Evolutionary conservation across 768 basidiomycete species (phyloP), one percentile per base, ranked within the genome.

Genomic region (Agrocybe chaxingu): DNA sequence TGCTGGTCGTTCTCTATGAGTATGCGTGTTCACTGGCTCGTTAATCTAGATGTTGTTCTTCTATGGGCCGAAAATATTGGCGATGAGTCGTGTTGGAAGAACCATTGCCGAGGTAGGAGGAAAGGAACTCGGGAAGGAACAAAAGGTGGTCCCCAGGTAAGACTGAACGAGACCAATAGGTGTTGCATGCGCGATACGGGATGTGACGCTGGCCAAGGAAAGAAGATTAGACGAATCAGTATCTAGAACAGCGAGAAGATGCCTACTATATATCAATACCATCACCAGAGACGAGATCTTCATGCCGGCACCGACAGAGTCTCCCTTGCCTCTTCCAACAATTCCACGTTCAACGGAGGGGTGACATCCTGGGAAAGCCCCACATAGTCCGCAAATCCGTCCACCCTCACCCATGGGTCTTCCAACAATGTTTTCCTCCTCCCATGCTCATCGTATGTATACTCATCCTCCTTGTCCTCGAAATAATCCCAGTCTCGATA

Each of bases 11-110:
- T 36, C 7, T 24, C 30, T 24, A 19, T 12, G 33, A 31, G 31
- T 30, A 16, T 24, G 12, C 18, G 5, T 52, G 1, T 3, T 38
- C 41, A 6, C 35, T 45, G 33, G 34, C 34, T 2, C 9, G 8
- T 32, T 31, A 42, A n/a, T 7, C 10, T 30, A 66, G 64, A 50
- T 62, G 0, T 46, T 70, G 10, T 67, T 64, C 52, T 64, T 64
- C 36, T 66, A 57, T 45, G 68, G 69, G 4, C 66, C 65, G 2
- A 50, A 50, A 11, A 54, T 54, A 19, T 37, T 52, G 16, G 51
- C 51, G 13, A 32, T 32, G 45, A 52, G 51, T 36, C 11, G 38
- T 24, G 12, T 47, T 13, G 24, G 47, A 41, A 11, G 30, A 11
- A 37, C 11, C 36, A 37, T 37, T 24, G 24, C 24, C 5, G 24